Evolutionary conservation across 2,329 filamentous ascomycete species (phyloP).

Genomic region (Onygenales sp.): DNA sequence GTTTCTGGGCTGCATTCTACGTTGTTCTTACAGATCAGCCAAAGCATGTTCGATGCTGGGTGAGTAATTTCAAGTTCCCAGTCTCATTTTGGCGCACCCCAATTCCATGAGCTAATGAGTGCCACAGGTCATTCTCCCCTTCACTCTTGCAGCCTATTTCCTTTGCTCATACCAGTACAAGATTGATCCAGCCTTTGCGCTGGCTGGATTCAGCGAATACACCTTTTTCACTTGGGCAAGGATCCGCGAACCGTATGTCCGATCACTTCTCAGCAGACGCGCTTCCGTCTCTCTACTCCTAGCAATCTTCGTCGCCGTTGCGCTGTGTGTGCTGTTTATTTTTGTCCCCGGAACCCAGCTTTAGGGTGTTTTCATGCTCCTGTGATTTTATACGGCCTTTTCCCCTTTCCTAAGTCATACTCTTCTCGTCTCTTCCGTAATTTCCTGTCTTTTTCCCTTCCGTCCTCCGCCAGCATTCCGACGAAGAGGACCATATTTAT

Average conservation of each 20-base stretch:
- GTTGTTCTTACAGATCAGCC: conserved; percentile 82
- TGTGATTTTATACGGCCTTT: not conserved
- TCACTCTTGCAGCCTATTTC: conserved; percentile 82
- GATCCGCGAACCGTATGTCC: conserved; percentile 84
- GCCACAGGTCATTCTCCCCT: conserved; percentile 67
- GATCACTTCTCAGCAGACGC: conserved; percentile 73
- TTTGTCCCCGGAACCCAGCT: conserved; percentile 71
- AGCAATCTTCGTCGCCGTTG: conserved; percentile 66
- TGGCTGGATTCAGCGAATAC: conserved; percentile 90
- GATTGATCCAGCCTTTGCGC: conserved; percentile 80
- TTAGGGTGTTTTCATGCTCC: conserved; percentile 9
- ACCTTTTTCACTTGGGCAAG: conserved; percentile 86
- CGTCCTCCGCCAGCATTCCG: not conserved
- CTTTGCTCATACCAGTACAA: conserved; percentile 91
- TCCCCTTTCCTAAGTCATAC: not conserved
- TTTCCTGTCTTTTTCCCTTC: not conserved
- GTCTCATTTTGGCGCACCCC: not conserved
- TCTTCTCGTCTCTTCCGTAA: not conserved
- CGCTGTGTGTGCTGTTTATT: conserved; percentile 83
- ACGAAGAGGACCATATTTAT: not conserved
- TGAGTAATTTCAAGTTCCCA: conserved; percentile 39
- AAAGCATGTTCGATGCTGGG: conserved; percentile 70
- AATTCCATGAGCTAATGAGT: conserved; percentile 11
- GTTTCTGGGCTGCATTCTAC: conserved; percentile 87
- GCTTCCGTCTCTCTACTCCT: conserved; percentile 70